Base-by-base conservation (phyloP, 495 filamentous ascomycete genomes). In the Penicillium turbatum region DNA sequence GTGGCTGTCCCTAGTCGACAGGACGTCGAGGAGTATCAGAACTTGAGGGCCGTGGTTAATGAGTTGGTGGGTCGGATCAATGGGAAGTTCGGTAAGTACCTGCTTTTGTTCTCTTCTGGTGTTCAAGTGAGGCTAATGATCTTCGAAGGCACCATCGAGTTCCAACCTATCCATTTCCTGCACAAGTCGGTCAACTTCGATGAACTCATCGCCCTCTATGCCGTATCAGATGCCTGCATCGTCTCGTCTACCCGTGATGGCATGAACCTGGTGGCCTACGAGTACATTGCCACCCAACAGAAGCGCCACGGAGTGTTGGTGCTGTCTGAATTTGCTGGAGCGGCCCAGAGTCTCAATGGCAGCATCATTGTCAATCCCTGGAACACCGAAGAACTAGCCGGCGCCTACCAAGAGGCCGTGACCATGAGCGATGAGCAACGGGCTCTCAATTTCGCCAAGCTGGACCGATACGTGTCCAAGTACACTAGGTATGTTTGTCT, bases 241-340 rank as follows among this genome's bases (percentile, higher is more conserved):
- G 92, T 97, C 38, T 92, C 88, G 24, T 97, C 92, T 2, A 97
- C 93, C 6, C 82, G 93, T n/a, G 92, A 97, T 65, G 92, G 92
- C 53, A 97, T 97, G 92, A 97, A 97, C 67, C 81, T 97, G n/a
- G 92, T 97, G 30, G 93, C 90, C 19, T 97, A 95, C 72, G 92
- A 97, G 72, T 97, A 97, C 73, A 95, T 97, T 54, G 93, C 92
- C 6, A 88, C 86, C 6, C 92, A 97, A 64, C 77, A 87, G 59
- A 86, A 95, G 64, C 83, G 88, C 8, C 90, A 96, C 61, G 92
- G 92, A 19, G 84, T 87, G 31, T 84, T 97, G 82, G 89, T 97
- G 29, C 82, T 97, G 15, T 96, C 92, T 41, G 92, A 97, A 65
- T 97, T 97, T 62, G 89, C 92, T 0, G 92, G 92, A 11, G 92